Evolutionary conservation across 345 rosid genomes (phyloP).

Genomic region (Dipteronia sinensis): DNA sequence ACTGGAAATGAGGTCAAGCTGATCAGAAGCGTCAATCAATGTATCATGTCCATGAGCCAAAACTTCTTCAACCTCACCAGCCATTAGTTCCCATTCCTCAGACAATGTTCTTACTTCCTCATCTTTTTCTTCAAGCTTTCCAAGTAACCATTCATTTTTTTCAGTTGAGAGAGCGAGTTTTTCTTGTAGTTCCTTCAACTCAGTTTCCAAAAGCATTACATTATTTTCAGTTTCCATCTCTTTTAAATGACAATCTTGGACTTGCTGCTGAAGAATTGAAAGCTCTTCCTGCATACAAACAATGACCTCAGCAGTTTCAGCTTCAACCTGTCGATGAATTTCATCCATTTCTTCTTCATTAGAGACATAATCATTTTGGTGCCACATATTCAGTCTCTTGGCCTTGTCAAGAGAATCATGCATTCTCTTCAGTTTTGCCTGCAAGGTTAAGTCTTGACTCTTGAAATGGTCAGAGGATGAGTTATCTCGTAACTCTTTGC

Average conservation of each 20-base stretch:
- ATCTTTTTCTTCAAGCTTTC: conserved; percentile 61
- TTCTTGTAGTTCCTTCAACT: conserved; percentile 53
- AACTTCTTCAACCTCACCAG: conserved; percentile 72
- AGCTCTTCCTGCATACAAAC: conserved; percentile 95
- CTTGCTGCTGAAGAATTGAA: conserved; percentile 73
- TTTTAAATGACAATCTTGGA: conserved; percentile 62
- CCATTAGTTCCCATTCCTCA: conserved; percentile 77
- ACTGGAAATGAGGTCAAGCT: conserved; percentile 62
- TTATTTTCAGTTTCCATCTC: conserved; percentile 55
- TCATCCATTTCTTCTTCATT: conserved; percentile 78
- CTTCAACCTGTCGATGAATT: conserved; percentile 77
- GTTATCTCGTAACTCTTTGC: conserved; percentile 47
- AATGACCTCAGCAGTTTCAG: conserved; percentile 90
- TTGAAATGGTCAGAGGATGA: conserved; percentile 31
- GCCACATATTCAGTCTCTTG: conserved; percentile 63
- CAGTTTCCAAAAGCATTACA: conserved; percentile 47
- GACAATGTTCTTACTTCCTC: conserved; percentile 50
- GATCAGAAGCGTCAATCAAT: conserved; percentile 65
- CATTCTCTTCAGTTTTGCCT: conserved; percentile 69
- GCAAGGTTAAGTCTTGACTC: conserved; percentile 42
- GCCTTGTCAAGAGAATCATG: conserved; percentile 91
- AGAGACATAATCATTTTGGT: conserved; percentile 68
- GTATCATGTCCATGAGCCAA: conserved; percentile 69
- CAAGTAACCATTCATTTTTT: conserved; percentile 56
- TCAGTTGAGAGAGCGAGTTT: conserved; percentile 43